Evolutionary conservation across 768 basidiomycete genomes (phyloP).

Genomic region (Pisolithus orientalis): DNA sequence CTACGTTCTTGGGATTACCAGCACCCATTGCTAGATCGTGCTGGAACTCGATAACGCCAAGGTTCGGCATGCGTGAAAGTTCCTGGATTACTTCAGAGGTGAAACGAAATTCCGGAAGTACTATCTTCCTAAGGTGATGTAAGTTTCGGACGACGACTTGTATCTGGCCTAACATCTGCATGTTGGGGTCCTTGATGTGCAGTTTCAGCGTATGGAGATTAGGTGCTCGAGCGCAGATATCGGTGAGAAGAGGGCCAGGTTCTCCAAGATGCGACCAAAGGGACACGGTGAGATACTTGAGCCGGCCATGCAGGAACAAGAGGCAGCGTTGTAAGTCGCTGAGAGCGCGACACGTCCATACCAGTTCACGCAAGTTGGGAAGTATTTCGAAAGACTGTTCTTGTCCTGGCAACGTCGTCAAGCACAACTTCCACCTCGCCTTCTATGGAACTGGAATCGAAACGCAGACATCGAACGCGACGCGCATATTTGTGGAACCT

Average conservation of each 20-base stretch:
- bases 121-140: conserved; percentile 39
- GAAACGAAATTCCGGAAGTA: conserved; percentile 46
- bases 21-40: conserved; percentile 42
- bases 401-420: conserved; percentile 52
- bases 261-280: conserved; percentile 14
- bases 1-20: conserved; percentile 40
- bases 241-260: conserved; percentile 23
- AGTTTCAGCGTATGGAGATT: conserved; percentile 42
- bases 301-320: conserved; percentile 52
- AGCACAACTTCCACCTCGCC: conserved; percentile 18
- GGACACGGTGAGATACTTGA: conserved; percentile 35
- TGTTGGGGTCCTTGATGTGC: conserved; percentile 35
- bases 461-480: conserved; percentile 38
- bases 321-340: conserved; percentile 33
- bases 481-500: conserved; percentile 49
- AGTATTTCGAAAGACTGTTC: conserved; percentile 47
- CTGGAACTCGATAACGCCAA: conserved; percentile 48
- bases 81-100: conserved; percentile 42
- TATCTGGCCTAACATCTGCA: conserved; percentile 35
- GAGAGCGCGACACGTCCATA: conserved; percentile 34
- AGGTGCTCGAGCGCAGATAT: conserved; percentile 46
- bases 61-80: conserved; percentile 37
- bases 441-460: conserved; percentile 9
- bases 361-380: conserved; percentile 46
- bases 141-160: conserved; percentile 34